phyloP scores from a whole-genome alignment of 1,284 basidiomycete genomes.

The Veloboletus limbatus region DNA sequence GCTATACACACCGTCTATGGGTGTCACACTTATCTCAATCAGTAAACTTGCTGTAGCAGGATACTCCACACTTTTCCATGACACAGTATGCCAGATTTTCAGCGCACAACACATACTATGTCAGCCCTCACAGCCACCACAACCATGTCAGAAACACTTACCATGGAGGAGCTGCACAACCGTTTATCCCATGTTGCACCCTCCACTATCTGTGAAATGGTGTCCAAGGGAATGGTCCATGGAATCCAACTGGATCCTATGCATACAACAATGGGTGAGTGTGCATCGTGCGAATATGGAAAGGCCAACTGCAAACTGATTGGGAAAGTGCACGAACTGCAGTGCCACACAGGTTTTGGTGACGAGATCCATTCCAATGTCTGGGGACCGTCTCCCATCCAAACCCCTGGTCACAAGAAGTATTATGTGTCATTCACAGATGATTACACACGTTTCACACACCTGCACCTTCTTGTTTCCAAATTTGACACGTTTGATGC shows the following conservation, averaged over 20 bases:
- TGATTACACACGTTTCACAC: neutral
- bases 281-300: neutral
- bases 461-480: neutral
- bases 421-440: neutral
- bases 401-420: neutral
- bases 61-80: neutral
- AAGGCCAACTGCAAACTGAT: neutral
- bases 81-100: neutral
- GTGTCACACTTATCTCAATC: neutral
- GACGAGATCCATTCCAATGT: neutral
- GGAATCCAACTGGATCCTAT: neutral
- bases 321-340: neutral
- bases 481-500: slow-evolving; percentile 1
- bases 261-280: too few species aligned
- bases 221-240: neutral
- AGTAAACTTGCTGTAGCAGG: neutral
- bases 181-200: neutral
- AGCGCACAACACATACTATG: neutral
- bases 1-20: too few species aligned
- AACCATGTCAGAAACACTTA: neutral
- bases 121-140: neutral
- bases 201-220: neutral
- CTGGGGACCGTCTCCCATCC: neutral
- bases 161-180: neutral
- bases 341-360: neutral